These are phyloP conservation scores for Paraphaeosphaeria sporulosa DNA, from an alignment of 2,329 filamentous ascomycete species.

Conservation along the genomic window DNA sequence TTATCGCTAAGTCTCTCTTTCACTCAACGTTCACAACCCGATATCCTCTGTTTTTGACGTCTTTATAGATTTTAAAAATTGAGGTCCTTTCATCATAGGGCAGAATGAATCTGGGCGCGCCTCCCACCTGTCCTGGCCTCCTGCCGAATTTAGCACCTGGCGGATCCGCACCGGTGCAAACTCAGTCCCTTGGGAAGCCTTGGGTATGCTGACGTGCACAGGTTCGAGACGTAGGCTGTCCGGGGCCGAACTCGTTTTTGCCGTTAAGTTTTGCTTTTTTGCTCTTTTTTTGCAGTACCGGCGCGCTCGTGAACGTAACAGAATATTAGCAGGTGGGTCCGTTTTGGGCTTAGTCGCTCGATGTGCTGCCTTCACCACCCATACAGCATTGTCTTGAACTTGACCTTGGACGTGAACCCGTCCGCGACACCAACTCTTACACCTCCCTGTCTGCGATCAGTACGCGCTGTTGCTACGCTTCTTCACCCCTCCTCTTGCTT, in stretches of 20 bases:
- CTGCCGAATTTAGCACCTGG: constrained; percentile 1
- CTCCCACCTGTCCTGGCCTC: constrained; percentile 1
- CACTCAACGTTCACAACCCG: constrained; percentile 2
- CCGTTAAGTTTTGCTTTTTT: neutral
- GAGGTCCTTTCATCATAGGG: neutral
- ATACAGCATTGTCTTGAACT: neutral
- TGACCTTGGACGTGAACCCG: neutral
- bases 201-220: neutral
- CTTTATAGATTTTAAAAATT: neutral
- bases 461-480: neutral
- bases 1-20: neutral
- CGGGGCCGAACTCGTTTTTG: neutral
- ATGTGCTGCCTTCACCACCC: neutral
- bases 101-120: neutral
- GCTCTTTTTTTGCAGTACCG: neutral
- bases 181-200: neutral
- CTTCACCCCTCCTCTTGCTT: neutral
- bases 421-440: neutral
- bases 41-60: neutral
- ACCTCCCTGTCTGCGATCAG: neutral
- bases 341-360: neutral
- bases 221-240: constrained; percentile 11
- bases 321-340: neutral
- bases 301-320: neutral
- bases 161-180: neutral